Conservation (phyloP, 306 rosid genomes). For the Rosa multiflora region DNA sequence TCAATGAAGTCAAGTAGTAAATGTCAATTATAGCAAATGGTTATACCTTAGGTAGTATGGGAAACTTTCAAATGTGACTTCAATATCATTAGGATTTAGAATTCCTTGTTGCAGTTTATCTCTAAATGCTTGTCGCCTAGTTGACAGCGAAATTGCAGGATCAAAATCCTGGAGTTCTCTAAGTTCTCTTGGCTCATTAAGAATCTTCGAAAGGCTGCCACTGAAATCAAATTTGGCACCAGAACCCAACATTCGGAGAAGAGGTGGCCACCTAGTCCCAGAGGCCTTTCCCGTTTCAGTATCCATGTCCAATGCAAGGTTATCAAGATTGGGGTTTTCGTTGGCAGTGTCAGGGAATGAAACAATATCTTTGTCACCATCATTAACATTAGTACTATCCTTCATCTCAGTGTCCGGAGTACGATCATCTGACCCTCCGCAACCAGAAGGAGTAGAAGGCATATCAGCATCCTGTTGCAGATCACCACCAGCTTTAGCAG, state of each 20-base stretch:
- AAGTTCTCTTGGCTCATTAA: slow-evolving; percentile 62
- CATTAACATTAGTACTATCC: slow-evolving; percentile 42
- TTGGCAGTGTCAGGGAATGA: slow-evolving; percentile 46
- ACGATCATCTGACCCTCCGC: slow-evolving; percentile 44
- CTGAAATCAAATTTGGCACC: slow-evolving; percentile 56
- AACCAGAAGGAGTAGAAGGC: slow-evolving; percentile 48
- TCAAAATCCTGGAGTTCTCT: slow-evolving; percentile 65
- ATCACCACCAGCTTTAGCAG: slow-evolving; percentile 54
- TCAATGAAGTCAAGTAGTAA: not conserved
- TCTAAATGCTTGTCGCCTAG: slow-evolving; percentile 68
- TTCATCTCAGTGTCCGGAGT: slow-evolving; percentile 54
- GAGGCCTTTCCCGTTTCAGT: slow-evolving; percentile 53
- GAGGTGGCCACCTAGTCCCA: slow-evolving; percentile 56
- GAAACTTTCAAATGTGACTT: slow-evolving; percentile 76
- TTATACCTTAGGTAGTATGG: slow-evolving; percentile 89
- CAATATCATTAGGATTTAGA: slow-evolving; percentile 59
- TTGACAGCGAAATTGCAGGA: slow-evolving; percentile 52
- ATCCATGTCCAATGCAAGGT: slow-evolving; percentile 44
- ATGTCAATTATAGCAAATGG: not conserved
- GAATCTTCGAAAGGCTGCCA: slow-evolving; percentile 60
- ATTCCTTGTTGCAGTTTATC: slow-evolving; percentile 66
- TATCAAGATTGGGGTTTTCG: slow-evolving; percentile 55
- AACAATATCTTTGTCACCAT: slow-evolving; percentile 47
- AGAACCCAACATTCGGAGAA: slow-evolving; percentile 58
- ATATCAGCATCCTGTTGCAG: slow-evolving; percentile 51